Evolutionary conservation across 1,284 basidiomycete genomes (phyloP).

Genomic region (Apiotrichum gracile): DNA sequence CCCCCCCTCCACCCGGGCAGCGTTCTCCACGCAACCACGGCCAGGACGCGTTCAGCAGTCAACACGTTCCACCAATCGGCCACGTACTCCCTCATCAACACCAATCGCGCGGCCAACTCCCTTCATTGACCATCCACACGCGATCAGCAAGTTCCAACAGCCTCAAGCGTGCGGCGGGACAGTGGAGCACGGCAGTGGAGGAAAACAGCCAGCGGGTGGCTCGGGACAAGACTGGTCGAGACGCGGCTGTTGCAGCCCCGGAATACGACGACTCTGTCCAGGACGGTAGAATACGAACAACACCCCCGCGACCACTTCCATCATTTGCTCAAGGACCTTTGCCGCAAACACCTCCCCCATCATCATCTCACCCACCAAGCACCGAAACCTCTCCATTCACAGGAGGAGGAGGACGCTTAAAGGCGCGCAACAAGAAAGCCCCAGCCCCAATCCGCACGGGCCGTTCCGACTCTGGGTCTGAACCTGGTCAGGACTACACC

Average conservation of each 20-base stretch:
- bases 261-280: background rate
- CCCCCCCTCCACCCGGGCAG: too few relatives aligned
- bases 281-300: background rate
- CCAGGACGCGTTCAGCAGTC: too few relatives aligned
- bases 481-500: background rate
- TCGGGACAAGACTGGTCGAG: too few relatives aligned
- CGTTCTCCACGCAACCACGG: too few relatives aligned
- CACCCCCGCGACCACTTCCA: constrained; percentile 1
- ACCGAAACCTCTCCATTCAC: background rate
- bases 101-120: background rate
- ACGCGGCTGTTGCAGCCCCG: too few relatives aligned
- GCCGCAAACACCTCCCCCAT: background rate
- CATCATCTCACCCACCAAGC: background rate
- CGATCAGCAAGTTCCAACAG: background rate
- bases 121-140: background rate
- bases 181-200: background rate
- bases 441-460: constrained; percentile 14
- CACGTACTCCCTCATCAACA: background rate
- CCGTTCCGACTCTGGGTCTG: background rate
- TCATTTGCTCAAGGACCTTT: constrained; percentile 11
- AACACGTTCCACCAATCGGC: too few relatives aligned
- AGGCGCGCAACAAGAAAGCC: constrained; percentile 3
- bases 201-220: too few relatives aligned
- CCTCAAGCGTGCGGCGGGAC: background rate
- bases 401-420: background rate